Evolutionary conservation across 768 basidiomycete species (phyloP).

Genomic region (Leccinum subtestaceum): DNA sequence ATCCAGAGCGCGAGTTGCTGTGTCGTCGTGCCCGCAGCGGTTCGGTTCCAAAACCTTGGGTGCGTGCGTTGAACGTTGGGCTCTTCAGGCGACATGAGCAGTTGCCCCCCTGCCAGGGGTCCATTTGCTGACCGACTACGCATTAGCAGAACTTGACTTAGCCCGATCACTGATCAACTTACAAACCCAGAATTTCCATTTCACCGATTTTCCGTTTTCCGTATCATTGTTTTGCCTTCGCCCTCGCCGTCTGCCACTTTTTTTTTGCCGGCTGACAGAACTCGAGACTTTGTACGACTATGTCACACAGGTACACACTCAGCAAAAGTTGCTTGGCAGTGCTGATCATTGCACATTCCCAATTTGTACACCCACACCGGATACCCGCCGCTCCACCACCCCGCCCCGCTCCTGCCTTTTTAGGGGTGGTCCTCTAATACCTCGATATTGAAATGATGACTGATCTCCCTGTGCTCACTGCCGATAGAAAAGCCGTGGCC

Average conservation of each 20-base stretch:
- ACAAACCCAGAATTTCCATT: slow-evolving; percentile 15
- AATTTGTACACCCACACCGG: background rate
- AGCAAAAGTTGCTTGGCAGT: slow-evolving; percentile 1
- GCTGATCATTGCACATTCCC: slow-evolving; percentile 7
- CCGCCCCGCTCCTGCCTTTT: slow-evolving; percentile 22
- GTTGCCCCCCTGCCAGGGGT: slow-evolving; percentile 9
- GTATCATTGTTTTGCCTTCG: slow-evolving; percentile 1
- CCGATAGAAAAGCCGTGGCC: slow-evolving; percentile 30
- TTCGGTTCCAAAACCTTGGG: slow-evolving; percentile 4
- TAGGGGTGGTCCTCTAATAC: slow-evolving; percentile 19
- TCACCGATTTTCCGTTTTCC: background rate
- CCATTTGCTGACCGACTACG: slow-evolving; percentile 1
- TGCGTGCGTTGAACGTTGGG: background rate
- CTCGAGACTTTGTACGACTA: background rate
- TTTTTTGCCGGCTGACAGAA: background rate
- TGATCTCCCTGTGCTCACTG: slow-evolving; percentile 23
- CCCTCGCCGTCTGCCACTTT: background rate
- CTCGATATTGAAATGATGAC: slow-evolving; percentile 33
- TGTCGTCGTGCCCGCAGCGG: slow-evolving; percentile 1
- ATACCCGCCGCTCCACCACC: slow-evolving; percentile 4
- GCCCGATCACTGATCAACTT: slow-evolving; percentile 23
- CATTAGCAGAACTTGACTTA: background rate
- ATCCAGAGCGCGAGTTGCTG: background rate
- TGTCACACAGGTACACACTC: background rate
- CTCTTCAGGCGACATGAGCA: slow-evolving; percentile 1